Evolutionary conservation across 2,329 filamentous ascomycete species (phyloP).

Genomic region (Aureobasidium leucospermi): DNA sequence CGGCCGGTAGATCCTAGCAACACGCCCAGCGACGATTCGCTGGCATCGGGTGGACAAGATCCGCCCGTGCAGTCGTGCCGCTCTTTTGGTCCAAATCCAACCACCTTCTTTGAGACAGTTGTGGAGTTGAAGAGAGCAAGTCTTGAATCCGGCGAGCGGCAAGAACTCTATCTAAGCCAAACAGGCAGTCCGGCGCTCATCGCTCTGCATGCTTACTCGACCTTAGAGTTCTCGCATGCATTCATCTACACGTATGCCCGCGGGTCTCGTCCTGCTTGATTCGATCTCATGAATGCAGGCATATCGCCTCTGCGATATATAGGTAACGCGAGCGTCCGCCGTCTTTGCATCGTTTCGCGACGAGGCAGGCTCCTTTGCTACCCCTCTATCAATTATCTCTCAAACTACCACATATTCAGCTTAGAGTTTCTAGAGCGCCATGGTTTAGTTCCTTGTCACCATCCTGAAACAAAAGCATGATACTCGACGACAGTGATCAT

Average conservation of each 20-base stretch:
- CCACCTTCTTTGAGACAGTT: slow-evolving; percentile 11
- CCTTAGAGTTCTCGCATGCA: slow-evolving; percentile 9
- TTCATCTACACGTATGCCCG: slow-evolving; percentile 7
- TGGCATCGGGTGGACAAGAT: slow-evolving; percentile 3
- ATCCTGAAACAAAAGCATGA: not conserved
- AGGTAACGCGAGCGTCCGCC: not conserved
- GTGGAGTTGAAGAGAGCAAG: slow-evolving; percentile 2
- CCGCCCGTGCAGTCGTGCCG: slow-evolving; percentile 1
- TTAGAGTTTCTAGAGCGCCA: not conserved
- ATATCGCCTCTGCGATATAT: not conserved
- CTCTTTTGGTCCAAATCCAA: not conserved
- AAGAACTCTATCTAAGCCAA: slow-evolving; percentile 1
- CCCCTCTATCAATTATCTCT: not conserved
- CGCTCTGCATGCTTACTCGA: slow-evolving; percentile 12
- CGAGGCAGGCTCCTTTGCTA: not conserved
- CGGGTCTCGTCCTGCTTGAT: not conserved
- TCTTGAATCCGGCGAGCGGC: slow-evolving; percentile 4
- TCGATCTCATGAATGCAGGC: not conserved
- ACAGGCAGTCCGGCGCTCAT: not conserved
- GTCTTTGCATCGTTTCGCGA: not conserved
- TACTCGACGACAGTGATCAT: not conserved
- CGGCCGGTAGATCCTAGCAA: slow-evolving; percentile 1
- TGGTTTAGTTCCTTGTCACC: not conserved
- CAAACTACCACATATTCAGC: not conserved
- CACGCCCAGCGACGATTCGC: slow-evolving; percentile 1